Conservation (phyloP, 305 asterid species). For the Fraxinus platypoda region DNA sequence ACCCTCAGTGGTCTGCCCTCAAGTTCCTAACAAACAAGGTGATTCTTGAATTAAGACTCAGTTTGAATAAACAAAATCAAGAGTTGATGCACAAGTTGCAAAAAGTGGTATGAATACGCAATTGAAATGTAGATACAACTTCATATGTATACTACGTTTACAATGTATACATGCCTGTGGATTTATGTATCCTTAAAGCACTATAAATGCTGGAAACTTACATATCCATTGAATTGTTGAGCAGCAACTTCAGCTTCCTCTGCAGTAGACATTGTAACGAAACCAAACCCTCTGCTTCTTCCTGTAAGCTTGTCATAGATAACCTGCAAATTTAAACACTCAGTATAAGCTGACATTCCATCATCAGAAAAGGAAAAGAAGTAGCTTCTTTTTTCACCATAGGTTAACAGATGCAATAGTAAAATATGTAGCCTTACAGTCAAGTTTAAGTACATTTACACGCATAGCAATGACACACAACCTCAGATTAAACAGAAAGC, state of each 20-base stretch:
- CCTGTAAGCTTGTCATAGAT: slow-evolving; percentile 79
- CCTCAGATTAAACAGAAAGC: background rate
- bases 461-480: background rate
- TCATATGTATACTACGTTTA: background rate
- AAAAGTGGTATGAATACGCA: background rate
- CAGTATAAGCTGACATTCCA: background rate
- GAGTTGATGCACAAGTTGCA: background rate
- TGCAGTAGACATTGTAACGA: slow-evolving; percentile 73
- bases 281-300: slow-evolving; percentile 90
- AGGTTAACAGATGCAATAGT: background rate
- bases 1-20: slow-evolving; percentile 79
- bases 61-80: background rate
- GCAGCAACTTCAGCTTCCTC: slow-evolving; percentile 72
- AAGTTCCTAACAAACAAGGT: slow-evolving; percentile 49
- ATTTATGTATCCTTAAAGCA: background rate
- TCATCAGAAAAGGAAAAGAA: background rate
- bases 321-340: slow-evolving; percentile 46
- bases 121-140: background rate
- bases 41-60: background rate
- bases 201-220: slow-evolving; percentile 32
- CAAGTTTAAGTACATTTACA: background rate
- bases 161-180: background rate
- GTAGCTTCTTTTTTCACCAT: background rate
- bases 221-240: slow-evolving; percentile 74
- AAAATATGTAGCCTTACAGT: background rate